phyloP scores from a whole-genome alignment of 768 basidiomycete genomes.

The Mrakia blollopis region DNA sequence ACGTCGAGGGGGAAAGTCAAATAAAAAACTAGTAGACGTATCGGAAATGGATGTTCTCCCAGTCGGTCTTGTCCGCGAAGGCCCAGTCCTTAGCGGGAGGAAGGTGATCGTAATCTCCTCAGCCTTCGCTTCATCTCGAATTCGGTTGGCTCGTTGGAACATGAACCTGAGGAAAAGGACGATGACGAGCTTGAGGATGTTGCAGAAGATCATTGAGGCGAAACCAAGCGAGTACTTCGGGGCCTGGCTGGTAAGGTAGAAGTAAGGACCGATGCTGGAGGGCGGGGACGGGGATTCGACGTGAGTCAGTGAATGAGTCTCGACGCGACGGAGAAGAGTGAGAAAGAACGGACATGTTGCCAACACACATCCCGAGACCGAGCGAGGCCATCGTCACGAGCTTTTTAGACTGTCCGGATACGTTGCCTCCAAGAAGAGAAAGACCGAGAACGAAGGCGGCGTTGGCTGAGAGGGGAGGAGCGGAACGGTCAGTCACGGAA shows the following conservation, averaged over 20 bases:
- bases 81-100: neutral
- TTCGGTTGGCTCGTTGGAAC: slow-evolving; percentile 38
- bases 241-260: slow-evolving; percentile 33
- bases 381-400: neutral
- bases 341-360: neutral
- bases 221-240: slow-evolving; percentile 39
- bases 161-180: slow-evolving; percentile 37
- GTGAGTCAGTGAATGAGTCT: neutral
- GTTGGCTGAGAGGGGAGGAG: slow-evolving; percentile 29
- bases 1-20: neutral
- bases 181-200: slow-evolving; percentile 35
- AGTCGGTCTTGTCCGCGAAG: neutral
- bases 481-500: neutral
- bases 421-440: slow-evolving; percentile 36
- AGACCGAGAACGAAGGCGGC: slow-evolving; percentile 39
- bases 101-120: slow-evolving; percentile 32
- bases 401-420: slow-evolving; percentile 11
- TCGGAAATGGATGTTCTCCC: neutral
- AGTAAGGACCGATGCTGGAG: slow-evolving; percentile 16
- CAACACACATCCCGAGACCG: neutral
- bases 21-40: neutral
- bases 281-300: neutral
- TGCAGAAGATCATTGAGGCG: slow-evolving; percentile 38
- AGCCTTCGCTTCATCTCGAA: slow-evolving; percentile 35
- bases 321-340: neutral